Evolutionary conservation across 225 moss, liverwort and hornwort genomes (phyloP).

Genomic region (Sphagnum tenellum): DNA sequence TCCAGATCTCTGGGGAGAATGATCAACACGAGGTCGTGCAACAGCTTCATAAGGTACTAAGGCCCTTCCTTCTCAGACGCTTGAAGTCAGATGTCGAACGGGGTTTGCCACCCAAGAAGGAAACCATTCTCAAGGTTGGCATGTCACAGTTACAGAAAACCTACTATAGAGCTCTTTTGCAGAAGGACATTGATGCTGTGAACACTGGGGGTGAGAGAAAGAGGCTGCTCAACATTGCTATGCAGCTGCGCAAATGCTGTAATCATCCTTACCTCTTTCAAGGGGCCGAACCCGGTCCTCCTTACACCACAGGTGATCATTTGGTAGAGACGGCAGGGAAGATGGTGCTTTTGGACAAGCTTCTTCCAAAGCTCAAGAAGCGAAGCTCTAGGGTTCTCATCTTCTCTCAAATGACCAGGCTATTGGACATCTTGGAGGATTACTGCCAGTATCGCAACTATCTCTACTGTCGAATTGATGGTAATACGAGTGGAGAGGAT

Average conservation of each 20-base stretch:
- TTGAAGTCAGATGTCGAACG: constrained; percentile 98
- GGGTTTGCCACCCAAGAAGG: constrained; percentile 93
- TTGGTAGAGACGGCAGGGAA: constrained; percentile 91
- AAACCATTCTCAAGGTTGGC: constrained; percentile 94
- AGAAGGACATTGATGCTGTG: constrained; percentile 98
- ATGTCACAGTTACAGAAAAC: constrained; percentile 98
- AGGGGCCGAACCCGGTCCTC: constrained; percentile 96
- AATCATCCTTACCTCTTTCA: constrained; percentile 99
- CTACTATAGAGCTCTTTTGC: constrained; percentile 88
- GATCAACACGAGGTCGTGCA: constrained; percentile 99
- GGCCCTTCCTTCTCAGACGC: constrained; percentile 87
- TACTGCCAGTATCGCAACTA: constrained; percentile 84
- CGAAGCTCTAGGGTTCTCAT: constrained; percentile 93
- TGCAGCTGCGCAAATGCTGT: constrained; percentile 98
- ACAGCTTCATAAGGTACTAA: constrained; percentile 90
- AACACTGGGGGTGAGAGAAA: constrained; percentile 96
- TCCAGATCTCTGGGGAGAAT: constrained; percentile 96
- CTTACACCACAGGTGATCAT: constrained; percentile 89
- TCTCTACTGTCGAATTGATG: constrained; percentile 91
- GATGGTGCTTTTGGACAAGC: constrained; percentile 95
- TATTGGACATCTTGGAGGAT: constrained; percentile 94
- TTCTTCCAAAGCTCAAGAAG: constrained; percentile 90
- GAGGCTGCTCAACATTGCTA: constrained; percentile 95
- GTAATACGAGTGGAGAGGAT: constrained; percentile 96
- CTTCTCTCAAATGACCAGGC: constrained; percentile 99